phyloP scores from a whole-genome alignment of 2,329 filamentous ascomycete species.

The Arthrobotrys musiformis region DNA sequence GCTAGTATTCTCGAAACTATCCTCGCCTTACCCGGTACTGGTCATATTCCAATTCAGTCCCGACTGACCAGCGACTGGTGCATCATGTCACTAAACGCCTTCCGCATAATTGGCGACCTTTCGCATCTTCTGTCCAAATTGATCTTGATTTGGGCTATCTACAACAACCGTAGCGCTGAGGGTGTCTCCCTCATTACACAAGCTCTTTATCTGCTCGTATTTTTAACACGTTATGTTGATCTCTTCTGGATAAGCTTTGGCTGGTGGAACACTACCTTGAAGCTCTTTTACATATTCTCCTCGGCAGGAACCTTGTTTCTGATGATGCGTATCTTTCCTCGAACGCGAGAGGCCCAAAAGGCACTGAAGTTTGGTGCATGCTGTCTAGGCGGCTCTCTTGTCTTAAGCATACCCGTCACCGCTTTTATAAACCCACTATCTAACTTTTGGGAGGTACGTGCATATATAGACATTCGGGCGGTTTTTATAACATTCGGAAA shows the following conservation, averaged over 20 bases:
- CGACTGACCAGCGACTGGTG: too few species aligned
- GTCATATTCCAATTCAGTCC: background rate
- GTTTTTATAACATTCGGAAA: too few species aligned
- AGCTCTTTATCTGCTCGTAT: conserved; percentile 85
- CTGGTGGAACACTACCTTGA: conserved; percentile 81
- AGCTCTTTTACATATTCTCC: conserved; percentile 86
- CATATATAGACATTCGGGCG: too few species aligned
- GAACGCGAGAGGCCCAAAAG: conserved; percentile 88
- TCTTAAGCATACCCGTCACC: conserved; percentile 67
- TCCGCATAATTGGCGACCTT: conserved; percentile 84
- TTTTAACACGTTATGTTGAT: conserved; percentile 86
- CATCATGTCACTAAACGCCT: conserved; percentile 61
- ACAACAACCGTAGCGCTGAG: conserved; percentile 86
- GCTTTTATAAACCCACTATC: background rate
- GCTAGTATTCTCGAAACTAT: too few species aligned
- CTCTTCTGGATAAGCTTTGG: conserved; percentile 69
- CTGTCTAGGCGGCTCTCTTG: conserved; percentile 73
- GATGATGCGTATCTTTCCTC: conserved; percentile 86
- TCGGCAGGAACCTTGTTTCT: conserved; percentile 86
- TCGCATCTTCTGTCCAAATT: conserved; percentile 87
- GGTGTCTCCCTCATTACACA: conserved; percentile 92
- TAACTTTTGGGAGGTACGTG: background rate
- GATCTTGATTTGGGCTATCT: conserved; percentile 90
- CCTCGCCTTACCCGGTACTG: too few species aligned
- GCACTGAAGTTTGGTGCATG: conserved; percentile 89